These are phyloP conservation scores for Verticillium albo-atrum DNA, from an alignment of 2,329 filamentous ascomycete species.

Conservation along the genomic window DNA sequence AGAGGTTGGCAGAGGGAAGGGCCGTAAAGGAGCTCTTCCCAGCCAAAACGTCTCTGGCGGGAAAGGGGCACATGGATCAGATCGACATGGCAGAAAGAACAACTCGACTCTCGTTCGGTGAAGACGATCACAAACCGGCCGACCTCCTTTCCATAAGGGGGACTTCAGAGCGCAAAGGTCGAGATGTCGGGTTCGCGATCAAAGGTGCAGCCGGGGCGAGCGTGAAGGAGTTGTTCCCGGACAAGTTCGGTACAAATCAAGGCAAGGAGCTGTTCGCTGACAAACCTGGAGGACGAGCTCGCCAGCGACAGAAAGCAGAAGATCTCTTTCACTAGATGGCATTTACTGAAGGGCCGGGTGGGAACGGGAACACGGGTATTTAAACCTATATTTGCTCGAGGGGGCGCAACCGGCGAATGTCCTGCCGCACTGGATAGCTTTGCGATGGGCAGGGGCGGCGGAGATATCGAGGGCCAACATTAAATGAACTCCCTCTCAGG, in stretches of 20 bases:
- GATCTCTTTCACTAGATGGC: constrained; percentile 60
- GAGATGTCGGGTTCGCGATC: constrained; percentile 55
- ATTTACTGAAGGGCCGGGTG: neutral
- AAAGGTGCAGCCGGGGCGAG: constrained; percentile 54
- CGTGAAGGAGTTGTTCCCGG: constrained; percentile 65
- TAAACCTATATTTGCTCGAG: no score
- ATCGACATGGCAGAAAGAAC: constrained; percentile 14
- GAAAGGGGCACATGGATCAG: constrained; percentile 31
- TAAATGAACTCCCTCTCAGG: no score
- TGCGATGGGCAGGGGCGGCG: no score
- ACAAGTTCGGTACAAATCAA: constrained; percentile 54
- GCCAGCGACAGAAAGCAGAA: constrained; percentile 62
- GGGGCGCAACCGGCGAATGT: no score
- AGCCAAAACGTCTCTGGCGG: constrained; percentile 21
- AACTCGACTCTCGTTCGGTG: constrained; percentile 12
- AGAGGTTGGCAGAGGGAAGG: constrained; percentile 24
- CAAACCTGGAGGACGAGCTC: constrained; percentile 51
- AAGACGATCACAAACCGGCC: neutral
- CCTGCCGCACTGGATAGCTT: no score
- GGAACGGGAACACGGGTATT: neutral
- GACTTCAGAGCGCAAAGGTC: constrained; percentile 39
- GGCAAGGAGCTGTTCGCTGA: constrained; percentile 68
- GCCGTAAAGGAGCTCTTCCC: constrained; percentile 35
- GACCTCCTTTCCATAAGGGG: constrained; percentile 56
- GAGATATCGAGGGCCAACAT: no score